Evolutionary conservation across 495 filamentous ascomycete genomes (phyloP).

Genomic region (Neurospora terricola): DNA sequence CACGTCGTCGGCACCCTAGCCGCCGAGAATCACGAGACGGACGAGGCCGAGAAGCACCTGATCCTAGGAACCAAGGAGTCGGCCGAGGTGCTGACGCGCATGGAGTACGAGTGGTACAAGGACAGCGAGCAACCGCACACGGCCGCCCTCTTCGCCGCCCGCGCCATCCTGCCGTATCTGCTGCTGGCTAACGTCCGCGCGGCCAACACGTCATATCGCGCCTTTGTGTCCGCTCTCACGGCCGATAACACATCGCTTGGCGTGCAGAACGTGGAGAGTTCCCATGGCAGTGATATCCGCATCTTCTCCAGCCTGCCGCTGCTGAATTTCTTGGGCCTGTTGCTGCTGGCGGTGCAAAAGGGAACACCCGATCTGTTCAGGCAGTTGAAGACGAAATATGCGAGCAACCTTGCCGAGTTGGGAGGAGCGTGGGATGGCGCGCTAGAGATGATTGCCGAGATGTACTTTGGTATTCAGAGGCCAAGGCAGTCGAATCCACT

Average conservation of each 20-base stretch:
- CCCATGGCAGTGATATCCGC: slow-evolving; percentile 58
- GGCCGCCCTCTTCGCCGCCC: slow-evolving; percentile 78
- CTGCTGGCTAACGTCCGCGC: slow-evolving; percentile 82
- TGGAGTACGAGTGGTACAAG: slow-evolving; percentile 92
- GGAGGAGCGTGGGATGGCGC: slow-evolving; percentile 68
- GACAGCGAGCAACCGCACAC: slow-evolving; percentile 72
- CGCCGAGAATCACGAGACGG: slow-evolving; percentile 80
- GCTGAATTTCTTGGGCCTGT: slow-evolving; percentile 80
- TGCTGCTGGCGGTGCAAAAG: slow-evolving; percentile 75
- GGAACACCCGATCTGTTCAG: slow-evolving; percentile 72
- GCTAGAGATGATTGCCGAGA: slow-evolving; percentile 80
- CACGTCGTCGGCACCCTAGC: slow-evolving; percentile 84
- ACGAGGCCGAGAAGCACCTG: slow-evolving; percentile 88
- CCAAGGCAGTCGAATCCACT: slow-evolving; percentile 80
- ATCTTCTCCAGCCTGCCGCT: slow-evolving; percentile 83
- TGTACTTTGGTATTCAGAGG: slow-evolving; percentile 93
- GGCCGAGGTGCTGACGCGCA: slow-evolving; percentile 60
- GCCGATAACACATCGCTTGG: slow-evolving; percentile 55
- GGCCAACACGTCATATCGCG: slow-evolving; percentile 67
- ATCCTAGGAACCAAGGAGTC: slow-evolving; percentile 84
- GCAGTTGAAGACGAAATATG: slow-evolving; percentile 74
- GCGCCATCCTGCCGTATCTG: slow-evolving; percentile 87
- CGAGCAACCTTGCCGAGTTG: slow-evolving; percentile 61
- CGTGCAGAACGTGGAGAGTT: slow-evolving; percentile 69
- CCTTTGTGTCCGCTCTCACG: slow-evolving; percentile 67